phyloP scores from a whole-genome alignment of 352 stramenopile genomes.

The Elongisporangium anandrum region DNA sequence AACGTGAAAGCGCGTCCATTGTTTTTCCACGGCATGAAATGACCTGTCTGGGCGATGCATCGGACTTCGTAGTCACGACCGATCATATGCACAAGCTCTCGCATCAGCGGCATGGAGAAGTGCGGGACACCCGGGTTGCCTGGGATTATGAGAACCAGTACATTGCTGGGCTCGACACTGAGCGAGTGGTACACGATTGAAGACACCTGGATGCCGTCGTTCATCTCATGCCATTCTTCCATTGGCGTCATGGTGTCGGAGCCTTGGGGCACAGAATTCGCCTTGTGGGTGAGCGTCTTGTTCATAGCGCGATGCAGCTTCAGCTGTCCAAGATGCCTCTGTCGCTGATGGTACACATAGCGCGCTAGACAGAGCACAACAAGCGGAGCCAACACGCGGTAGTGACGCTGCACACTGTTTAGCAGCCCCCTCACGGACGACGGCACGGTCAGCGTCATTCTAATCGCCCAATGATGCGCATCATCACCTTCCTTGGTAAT shows the following conservation, averaged over 20 bases:
- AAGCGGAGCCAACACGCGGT: conserved; percentile 30
- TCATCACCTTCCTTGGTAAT: not conserved
- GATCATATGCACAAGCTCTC: conserved; percentile 30
- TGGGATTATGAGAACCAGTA: conserved; percentile 57
- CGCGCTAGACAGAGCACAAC: conserved; percentile 34
- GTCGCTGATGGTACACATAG: conserved; percentile 39
- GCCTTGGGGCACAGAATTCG: conserved; percentile 5
- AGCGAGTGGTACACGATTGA: conserved; percentile 49
- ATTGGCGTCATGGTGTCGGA: conserved; percentile 7
- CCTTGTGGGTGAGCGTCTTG: conserved; percentile 15
- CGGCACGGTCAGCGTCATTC: conserved; percentile 2
- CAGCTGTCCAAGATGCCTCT: conserved; percentile 34
- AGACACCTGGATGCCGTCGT: conserved; percentile 28
- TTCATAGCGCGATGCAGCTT: conserved; percentile 30
- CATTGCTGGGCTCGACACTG: conserved; percentile 13
- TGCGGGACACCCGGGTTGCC: conserved; percentile 63
- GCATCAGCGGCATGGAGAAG: conserved; percentile 69
- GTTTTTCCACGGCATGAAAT: conserved; percentile 70
- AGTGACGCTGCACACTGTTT: conserved; percentile 19
- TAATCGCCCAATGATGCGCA: not conserved
- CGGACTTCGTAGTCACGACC: conserved; percentile 45
- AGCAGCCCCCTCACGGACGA: conserved; percentile 18
- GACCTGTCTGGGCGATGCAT: conserved; percentile 49
- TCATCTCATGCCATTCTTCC: conserved; percentile 51
- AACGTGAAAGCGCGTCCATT: conserved; percentile 40